phyloP scores from a whole-genome alignment of 208 protist genomes.

The Trypanosoma lewisi region DNA sequence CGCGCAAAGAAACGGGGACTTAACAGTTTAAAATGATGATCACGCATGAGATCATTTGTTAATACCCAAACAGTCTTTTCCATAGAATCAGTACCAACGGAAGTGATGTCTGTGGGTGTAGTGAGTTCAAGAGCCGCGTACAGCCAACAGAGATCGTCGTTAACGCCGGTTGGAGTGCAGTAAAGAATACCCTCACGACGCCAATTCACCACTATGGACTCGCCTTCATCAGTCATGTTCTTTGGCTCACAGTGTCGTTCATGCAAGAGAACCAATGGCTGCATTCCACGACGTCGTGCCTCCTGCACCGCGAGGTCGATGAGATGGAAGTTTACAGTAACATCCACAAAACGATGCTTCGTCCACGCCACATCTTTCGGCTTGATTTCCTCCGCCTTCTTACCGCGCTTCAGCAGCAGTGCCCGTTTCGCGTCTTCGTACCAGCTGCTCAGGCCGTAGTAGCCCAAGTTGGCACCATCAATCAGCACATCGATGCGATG shows the following conservation, averaged over 20 bases:
- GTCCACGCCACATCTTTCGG: slow-evolving; percentile 33
- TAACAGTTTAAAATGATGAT: slow-evolving; percentile 78
- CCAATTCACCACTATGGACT: slow-evolving; percentile 35
- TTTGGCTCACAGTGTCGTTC: slow-evolving; percentile 41
- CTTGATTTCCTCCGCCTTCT: slow-evolving; percentile 27
- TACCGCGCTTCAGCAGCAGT: slow-evolving; percentile 34
- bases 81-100: not conserved
- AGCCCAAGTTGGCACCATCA: slow-evolving; percentile 29
- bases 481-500: slow-evolving; percentile 13
- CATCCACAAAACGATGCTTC: slow-evolving; percentile 23
- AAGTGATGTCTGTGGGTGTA: slow-evolving; percentile 30
- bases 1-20: slow-evolving; percentile 70
- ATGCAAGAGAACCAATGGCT: slow-evolving; percentile 72
- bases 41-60: slow-evolving; percentile 81
- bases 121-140: slow-evolving; percentile 53
- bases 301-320: slow-evolving; percentile 55
- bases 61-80: slow-evolving; percentile 38
- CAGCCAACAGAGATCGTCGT: slow-evolving; percentile 84
- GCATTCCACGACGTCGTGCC: slow-evolving; percentile 31
- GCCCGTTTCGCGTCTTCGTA: slow-evolving; percentile 26
- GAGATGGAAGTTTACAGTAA: slow-evolving; percentile 30
- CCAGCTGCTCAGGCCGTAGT: slow-evolving; percentile 71
- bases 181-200: slow-evolving; percentile 35
- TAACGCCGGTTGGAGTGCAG: slow-evolving; percentile 65
- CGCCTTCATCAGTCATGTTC: slow-evolving; percentile 16